These are phyloP conservation scores for Apiospora rasikravindrae DNA, from an alignment of 2,329 filamentous ascomycete genomes.

Conservation along the genomic window DNA sequence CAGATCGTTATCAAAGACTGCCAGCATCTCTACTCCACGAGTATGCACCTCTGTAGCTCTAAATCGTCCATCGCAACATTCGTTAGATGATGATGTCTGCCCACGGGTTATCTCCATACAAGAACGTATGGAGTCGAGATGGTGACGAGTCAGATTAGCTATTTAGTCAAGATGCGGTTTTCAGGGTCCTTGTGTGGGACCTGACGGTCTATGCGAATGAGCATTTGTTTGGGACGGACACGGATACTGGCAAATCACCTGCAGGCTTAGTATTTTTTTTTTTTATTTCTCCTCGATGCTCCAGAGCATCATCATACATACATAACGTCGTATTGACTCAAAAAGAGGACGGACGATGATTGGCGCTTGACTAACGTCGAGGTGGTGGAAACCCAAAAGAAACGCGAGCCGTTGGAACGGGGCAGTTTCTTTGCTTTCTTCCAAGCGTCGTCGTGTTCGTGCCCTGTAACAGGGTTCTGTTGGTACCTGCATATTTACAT, in stretches of 20 bases:
- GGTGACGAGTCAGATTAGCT: not conserved
- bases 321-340: not conserved
- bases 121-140: not conserved
- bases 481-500: not conserved
- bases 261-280: not conserved
- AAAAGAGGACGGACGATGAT: not conserved
- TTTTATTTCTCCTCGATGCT: not conserved
- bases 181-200: not conserved
- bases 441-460: not conserved
- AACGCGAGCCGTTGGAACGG: not conserved
- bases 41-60: not conserved
- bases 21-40: not conserved
- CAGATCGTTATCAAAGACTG: not conserved
- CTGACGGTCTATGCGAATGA: not conserved
- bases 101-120: not conserved
- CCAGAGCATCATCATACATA: not conserved
- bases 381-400: not conserved
- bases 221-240: not conserved
- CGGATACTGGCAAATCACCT: not conserved
- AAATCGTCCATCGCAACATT: not conserved
- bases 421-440: not conserved
- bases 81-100: not conserved
- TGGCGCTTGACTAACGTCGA: not conserved
- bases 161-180: not conserved
- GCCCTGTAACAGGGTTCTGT: not conserved